These are phyloP conservation scores for Podospora comata DNA, from an alignment of 495 filamentous ascomycete genomes.

Conservation along the genomic window DNA sequence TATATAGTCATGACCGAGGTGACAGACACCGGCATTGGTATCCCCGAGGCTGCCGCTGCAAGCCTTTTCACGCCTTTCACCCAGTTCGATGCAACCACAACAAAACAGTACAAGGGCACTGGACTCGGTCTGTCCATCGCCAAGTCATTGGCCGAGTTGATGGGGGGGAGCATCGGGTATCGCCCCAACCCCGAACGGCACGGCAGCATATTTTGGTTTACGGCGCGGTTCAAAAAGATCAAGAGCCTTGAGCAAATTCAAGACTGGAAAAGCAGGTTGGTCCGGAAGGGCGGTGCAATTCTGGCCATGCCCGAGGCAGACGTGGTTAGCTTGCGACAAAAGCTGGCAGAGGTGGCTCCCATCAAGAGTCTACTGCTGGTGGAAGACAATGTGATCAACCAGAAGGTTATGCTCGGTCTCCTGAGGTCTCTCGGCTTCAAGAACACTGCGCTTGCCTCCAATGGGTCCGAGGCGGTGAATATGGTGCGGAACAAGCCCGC, in stretches of 20 bases:
- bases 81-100: slow-evolving; percentile 71
- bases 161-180: slow-evolving; percentile 64
- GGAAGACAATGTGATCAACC: slow-evolving; percentile 63
- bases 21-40: slow-evolving; percentile 73
- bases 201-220: slow-evolving; percentile 62
- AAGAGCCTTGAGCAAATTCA: slow-evolving; percentile 32
- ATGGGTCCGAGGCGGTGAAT: slow-evolving; percentile 57
- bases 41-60: slow-evolving; percentile 57
- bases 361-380: slow-evolving; percentile 53
- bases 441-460: slow-evolving; percentile 50
- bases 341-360: slow-evolving; percentile 24
- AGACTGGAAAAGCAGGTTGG: slow-evolving; percentile 23
- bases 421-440: slow-evolving; percentile 54
- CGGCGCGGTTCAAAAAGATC: slow-evolving; percentile 49
- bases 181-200: slow-evolving; percentile 49
- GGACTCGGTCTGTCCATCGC: slow-evolving; percentile 78
- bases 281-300: slow-evolving; percentile 12
- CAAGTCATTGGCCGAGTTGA: slow-evolving; percentile 66
- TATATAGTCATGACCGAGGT: slow-evolving; percentile 59
- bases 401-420: slow-evolving; percentile 60
- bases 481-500: slow-evolving; percentile 49
- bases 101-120: slow-evolving; percentile 76
- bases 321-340: slow-evolving; percentile 17
- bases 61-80: slow-evolving; percentile 78
- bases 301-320: slow-evolving; percentile 20